Base-by-base conservation (phyloP, 1,139 yeast genomes). In the Candida pseudoviswanathii region DNA sequence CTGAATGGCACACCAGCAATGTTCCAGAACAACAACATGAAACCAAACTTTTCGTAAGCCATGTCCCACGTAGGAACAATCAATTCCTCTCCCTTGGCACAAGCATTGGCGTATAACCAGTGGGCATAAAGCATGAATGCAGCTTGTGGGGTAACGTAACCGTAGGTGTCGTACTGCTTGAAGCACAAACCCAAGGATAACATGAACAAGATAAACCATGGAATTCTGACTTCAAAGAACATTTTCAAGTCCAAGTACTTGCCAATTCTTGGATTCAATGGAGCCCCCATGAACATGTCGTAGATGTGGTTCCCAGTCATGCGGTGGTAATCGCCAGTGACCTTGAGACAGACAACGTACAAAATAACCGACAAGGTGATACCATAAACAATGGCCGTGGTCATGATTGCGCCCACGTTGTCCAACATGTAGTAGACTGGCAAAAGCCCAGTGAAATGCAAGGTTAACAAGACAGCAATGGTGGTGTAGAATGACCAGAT, bases 1-100 rank as follows among this genome's bases (percentile, higher is more conserved):
- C 98, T 94, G 82, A 85, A 94, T 47, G 99, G 99, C 39, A 94
- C 99, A 61, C 99, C 99, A 36, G 98, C 97, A 69, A 94, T 90
- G 74, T 94, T 94, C 99, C 99, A 94, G 78, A 94, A 94, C 60
- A 92, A 84, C 58, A 94, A 82, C 97, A 94, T 91, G 76, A 95
- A 94, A 9, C 99, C 99, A 62, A 94, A 94, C 72, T 95, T 94
- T 69, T 94, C 99, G 69, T 94, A 94, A 43, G 96, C 97, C 97
- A 94, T 92, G 69, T 94, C 99, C 99, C 99, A 94, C 21, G 97
- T 87, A 56, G 98, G 97, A 52, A 92, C 96, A 67, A 94, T 92
- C 61, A 92, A 77, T 67, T 95, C 98, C 73, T 94, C 99, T 58
- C 97, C 99, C 72, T 94, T 94, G 53, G 96, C 87, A 72, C 98